Percentiles rank a stretch among this genome's conserved stretches.
phyloP scores from a whole-genome alignment of 495 filamentous ascomycete species.

The Penicillium crystallinum region DNA sequence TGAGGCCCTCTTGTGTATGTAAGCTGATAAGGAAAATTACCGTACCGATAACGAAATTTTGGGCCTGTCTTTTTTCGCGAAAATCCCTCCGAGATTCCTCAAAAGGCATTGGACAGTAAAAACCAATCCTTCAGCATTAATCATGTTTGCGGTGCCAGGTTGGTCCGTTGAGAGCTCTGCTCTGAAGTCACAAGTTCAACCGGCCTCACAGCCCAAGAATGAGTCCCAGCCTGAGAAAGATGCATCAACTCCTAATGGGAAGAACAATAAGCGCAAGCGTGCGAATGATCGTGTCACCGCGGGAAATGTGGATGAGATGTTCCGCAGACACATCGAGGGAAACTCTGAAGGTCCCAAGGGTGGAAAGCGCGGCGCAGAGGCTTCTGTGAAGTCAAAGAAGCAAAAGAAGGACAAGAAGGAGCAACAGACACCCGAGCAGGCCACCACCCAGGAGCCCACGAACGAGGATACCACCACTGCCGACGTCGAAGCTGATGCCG shows the following conservation, averaged over 20 bases:
- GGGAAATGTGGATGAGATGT: conserved; percentile 70
- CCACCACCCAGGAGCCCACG: conserved; percentile 16
- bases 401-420: conserved; percentile 36
- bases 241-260: conserved; percentile 24
- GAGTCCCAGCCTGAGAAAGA: conserved; percentile 27
- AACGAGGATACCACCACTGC: conserved; percentile 21
- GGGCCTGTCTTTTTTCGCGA: not conserved
- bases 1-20: not conserved
- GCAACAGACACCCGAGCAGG: conserved; percentile 12
- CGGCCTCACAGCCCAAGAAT: conserved; percentile 17
- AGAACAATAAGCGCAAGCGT: conserved; percentile 51
- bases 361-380: conserved; percentile 12
- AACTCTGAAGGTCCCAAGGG: conserved; percentile 29
- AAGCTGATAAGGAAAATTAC: not conserved
- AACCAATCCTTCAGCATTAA: conserved; percentile 6
- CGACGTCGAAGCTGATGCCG: conserved; percentile 21
- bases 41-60: conserved; percentile 11
- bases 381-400: conserved; percentile 34
- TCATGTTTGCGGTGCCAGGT: conserved; percentile 91
- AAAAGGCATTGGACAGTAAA: not conserved
- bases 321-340: conserved; percentile 72
- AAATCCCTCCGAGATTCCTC: not conserved
- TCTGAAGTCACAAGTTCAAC: conserved; percentile 62
- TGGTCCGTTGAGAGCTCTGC: conserved; percentile 71
- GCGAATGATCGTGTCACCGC: conserved; percentile 56